Conservation (phyloP, 345 rosid species). For the Mangifera indica region DNA sequence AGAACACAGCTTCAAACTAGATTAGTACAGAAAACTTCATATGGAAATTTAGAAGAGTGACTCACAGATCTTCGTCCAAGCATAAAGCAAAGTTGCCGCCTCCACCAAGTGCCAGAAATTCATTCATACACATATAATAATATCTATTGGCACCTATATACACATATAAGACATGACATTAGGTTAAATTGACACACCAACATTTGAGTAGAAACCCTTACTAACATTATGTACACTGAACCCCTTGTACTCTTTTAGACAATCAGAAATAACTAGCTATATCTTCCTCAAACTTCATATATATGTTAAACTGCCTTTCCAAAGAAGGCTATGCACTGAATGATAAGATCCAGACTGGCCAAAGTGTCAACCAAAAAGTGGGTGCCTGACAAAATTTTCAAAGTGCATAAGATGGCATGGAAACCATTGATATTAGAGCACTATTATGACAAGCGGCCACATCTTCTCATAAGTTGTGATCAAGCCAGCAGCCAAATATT, state of each 20-base stretch:
- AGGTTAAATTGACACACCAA: not conserved
- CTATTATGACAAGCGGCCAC: not conserved
- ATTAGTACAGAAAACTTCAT: not conserved
- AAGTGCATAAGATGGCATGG: not conserved
- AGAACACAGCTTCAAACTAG: not conserved
- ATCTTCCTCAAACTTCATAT: not conserved
- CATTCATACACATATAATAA: conserved; percentile 80
- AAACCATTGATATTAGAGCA: not conserved
- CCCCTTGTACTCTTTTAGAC: not conserved
- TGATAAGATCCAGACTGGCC: not conserved
- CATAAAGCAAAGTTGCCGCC: conserved; percentile 82
- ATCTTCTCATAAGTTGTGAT: not conserved
- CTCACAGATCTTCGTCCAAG: conserved; percentile 92
- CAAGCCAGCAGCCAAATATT: not conserved
- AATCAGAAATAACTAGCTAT: not conserved
- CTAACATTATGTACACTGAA: not conserved
- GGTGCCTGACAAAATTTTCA: not conserved
- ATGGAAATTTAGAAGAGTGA: conserved; percentile 21
- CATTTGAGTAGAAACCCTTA: too few species aligned
- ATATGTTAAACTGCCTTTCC: not conserved
- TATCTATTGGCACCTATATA: conserved; percentile 86
- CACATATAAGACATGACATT: not conserved
- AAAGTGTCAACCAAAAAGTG: not conserved
- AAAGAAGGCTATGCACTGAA: not conserved
- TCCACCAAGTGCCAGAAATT: conserved; percentile 86